Base-by-base conservation (phyloP, 1,284 basidiomycete species). In the Dichomitus squalens region DNA sequence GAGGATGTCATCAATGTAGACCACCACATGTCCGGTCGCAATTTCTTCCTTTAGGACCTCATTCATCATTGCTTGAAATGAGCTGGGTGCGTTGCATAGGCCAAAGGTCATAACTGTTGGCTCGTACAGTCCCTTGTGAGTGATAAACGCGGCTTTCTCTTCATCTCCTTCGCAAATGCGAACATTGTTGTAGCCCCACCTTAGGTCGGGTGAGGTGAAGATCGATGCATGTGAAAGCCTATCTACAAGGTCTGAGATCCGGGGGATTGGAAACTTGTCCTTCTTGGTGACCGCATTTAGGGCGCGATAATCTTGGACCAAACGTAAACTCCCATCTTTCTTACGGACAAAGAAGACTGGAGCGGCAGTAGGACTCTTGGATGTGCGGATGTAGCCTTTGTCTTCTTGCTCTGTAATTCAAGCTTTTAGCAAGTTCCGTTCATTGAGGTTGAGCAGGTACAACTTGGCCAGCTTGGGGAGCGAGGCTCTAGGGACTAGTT, bases 301-400 rank as follows among this genome's bases (percentile, higher is more conserved):
- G 21, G 53, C 41, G 11, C 60, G 58, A 35, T 67, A 79, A 49
- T 79, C 74, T 44, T 62, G 55, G 2, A 61, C 12, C 67, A 65
- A 58, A 1, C 72, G 63, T 0, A 75, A 60, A 0, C 57, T 50
- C 7, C 72, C 71, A 55, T 77, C 75, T 61, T 76, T 76, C 65
- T 79, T 79, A 44, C 70, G 68, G 20, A 76, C 69, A 54, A 77
- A 78, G 14, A 78, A 67, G 43, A 76, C 64, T 0, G 74, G 71
- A 0, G 74, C 58, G 0, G 55, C 70, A 23, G 65, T 61, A 3
- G 67, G 64, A 9, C 33, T 21, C 64, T 56, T 50, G 5, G 53
- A 55, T 7, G 18, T 27, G 25, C 48, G 33, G 3, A 55, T 55
- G 7, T 38, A 38, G 8, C 39, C 53, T 4, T 35, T 49, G 14